Evolutionary conservation across 2,329 filamentous ascomycete species (phyloP).

Genomic region (Calonectria pseudoreteaudii): DNA sequence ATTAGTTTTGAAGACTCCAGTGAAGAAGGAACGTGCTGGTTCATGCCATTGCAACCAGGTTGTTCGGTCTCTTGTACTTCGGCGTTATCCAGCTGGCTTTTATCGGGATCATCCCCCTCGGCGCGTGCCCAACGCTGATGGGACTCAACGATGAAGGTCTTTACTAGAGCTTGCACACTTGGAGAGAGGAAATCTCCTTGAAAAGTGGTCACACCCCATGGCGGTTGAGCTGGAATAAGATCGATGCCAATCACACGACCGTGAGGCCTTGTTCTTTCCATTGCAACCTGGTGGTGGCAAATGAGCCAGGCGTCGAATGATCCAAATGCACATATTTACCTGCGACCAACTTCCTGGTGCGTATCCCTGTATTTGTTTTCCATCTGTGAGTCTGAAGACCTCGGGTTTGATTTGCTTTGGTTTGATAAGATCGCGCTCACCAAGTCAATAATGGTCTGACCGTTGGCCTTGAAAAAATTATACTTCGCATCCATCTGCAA

Average conservation of each 20-base stretch:
- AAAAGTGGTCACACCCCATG: constrained; percentile 90
- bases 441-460: constrained; percentile 91
- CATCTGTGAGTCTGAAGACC: constrained; percentile 20
- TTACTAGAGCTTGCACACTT: constrained; percentile 79
- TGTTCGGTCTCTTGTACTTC: constrained; percentile 48
- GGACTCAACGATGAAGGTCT: constrained; percentile 77
- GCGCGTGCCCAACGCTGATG: constrained; percentile 44
- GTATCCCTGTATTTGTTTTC: constrained; percentile 72
- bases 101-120: constrained; percentile 7
- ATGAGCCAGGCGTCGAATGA: background rate
- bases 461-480: constrained; percentile 76
- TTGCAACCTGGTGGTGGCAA: constrained; percentile 73
- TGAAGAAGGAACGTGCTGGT: constrained; percentile 55
- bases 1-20: background rate
- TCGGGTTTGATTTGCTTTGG: background rate
- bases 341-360: constrained; percentile 81
- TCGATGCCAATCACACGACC: constrained; percentile 93
- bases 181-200: constrained; percentile 92
- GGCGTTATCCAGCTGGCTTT: constrained; percentile 31
- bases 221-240: constrained; percentile 91
- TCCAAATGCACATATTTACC: constrained; percentile 52
- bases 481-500: constrained; percentile 84
- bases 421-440: constrained; percentile 58
- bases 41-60: constrained; percentile 75
- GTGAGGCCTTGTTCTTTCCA: constrained; percentile 79